Evolutionary conservation across 805 yeast genomes (phyloP), one percentile per base, ranked within the genome.

Genomic region (Ogataea naganishii): DNA sequence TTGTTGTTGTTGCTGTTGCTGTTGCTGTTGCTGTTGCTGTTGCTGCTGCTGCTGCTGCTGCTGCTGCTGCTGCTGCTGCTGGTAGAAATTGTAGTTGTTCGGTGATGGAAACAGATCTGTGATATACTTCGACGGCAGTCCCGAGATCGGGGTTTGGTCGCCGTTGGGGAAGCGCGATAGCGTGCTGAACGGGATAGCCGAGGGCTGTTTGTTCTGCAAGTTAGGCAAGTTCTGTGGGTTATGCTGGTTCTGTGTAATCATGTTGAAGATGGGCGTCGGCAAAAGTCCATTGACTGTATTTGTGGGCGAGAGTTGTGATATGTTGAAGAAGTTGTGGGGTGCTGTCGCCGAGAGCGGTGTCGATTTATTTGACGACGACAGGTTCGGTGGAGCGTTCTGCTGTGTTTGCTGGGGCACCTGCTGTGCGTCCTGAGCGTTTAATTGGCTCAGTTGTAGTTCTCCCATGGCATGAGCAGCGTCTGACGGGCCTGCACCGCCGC

Each of bases 81-180:
- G 36, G 16, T 37, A 37, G 34, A 30, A 40, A 13, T 43, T 40
- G 41, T 76, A 75, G 38, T 72, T 80, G n/a, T 76, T 70, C 0
- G 95, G 95, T 5, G 89, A 80, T 18, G 86, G 88, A 44, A 83
- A 74, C 47, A 79, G 60, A 43, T 82, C 94, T 35, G 68, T 68
- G 24, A 80, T 73, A 43, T 75, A 82, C 30, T 80, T 64, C 3
- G 82, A 72, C 3, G 94, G 88, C 15, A 82, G 56, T 6, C 80
- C 79, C 3, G 75, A 62, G 10, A 80, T 52, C 3, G 88, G 84
- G 0, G 86, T 75, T 36, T 79, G 85, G 23, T 78, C 85, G 9
- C 78, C 73, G 11, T n/a, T n/a, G n/a, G n/a, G 14, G 25, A 14
- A 15, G 10, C 14, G 26, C 26, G 21, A 14, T 20, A 12, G 30